Base-by-base conservation (phyloP, 371 early-diverging fungal species). In the Lichtheimia ornata region DNA sequence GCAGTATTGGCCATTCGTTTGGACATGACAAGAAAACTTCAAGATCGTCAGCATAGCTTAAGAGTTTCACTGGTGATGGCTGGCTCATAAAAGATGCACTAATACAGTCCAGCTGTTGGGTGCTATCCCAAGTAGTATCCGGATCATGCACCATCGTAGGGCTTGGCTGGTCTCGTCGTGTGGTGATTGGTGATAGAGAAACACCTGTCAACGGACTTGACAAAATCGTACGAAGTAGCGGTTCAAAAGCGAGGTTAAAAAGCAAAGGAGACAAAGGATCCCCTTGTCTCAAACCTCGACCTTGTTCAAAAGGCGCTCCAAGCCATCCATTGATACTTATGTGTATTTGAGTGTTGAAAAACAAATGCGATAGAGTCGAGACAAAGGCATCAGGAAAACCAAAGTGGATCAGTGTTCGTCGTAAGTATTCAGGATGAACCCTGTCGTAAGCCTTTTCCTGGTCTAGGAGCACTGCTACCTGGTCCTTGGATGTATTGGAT, bases 181-280 rank as follows among this genome's bases (percentile, higher is more conserved):
- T n/a, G n/a, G n/a, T n/a, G n/a, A n/a, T n/a, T n/a, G n/a, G n/a
- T n/a, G n/a, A n/a, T n/a, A n/a, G n/a, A n/a, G n/a, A n/a, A n/a
- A n/a, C n/a, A n/a, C n/a, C n/a, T 65, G 3, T 64, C 59, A 11
- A 66, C 15, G 35, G 50, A 22, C 27, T 58, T 57, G 2, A 58
- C 27, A 4, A 41, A 43, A 62, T 45, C 0, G 47, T 30, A 2
- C 49, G 55, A 9, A 79, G 47, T 1, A 76, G 61, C 0, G 73
- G 76, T 52, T 72, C 69, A n/a, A 72, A 57, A 18, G 67, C 70
- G 0, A 76, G 42, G 35, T 70, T 69, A 51, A 69, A 73, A 0
- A 72, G 61, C 0, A 69, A 13, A 7, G 60, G 65, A 1, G 67
- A 69, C 14, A 69, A 43, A 0, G 69, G 67, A 54, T 69, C 65